Base-by-base conservation (phyloP, 2,329 filamentous ascomycete genomes). In the Cladobotryum protrusum region DNA sequence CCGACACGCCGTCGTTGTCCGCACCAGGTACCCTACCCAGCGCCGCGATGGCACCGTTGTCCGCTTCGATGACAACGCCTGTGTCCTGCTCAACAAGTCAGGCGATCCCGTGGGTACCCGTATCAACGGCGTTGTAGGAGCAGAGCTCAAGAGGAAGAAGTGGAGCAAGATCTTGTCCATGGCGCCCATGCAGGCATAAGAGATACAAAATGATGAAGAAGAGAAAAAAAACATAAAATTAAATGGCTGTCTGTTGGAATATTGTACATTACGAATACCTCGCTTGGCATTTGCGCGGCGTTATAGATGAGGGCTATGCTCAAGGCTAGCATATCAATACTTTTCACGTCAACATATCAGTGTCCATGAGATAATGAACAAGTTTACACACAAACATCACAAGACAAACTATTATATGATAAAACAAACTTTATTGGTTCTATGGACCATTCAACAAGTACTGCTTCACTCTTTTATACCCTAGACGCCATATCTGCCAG, bases 111-210 rank as follows among this genome's bases (percentile, higher is more conserved):
- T 99, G 59, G 93, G 93, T 47, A 90, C 87, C 14, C 85, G 93
- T 67, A 81, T 96, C 75, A 95, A 89, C 70, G 89, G 91, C 57
- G 82, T 97, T 41, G 93, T 99, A 41, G 93, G 90, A 52, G 79
- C 84, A 29, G 93, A 99, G 75, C 72, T 99, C 68, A 84, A 88
- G 67, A 82, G 88, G 66, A 93, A 88, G 78, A 86, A 95, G 73
- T 99, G 93, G 93, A 95, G 90, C 62, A 99, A 97, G 81, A 97
- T 99, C 62, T 72, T 99, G 66, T 95, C 89, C 60, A 81, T 99
- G 78, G 93, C 93, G 48, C 92, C 93, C 18, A 77, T 79, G 72
- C 76, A 82, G 61, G 78, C 73, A 35, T 81, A 13, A 37, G 35
- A n/a, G n/a, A 9, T 37, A 17, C 35, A 37, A 8, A 17, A 37